Evolutionary conservation across 192 early-diverging fungal species (phyloP).

Genomic region (Entomortierella lignicola): DNA sequence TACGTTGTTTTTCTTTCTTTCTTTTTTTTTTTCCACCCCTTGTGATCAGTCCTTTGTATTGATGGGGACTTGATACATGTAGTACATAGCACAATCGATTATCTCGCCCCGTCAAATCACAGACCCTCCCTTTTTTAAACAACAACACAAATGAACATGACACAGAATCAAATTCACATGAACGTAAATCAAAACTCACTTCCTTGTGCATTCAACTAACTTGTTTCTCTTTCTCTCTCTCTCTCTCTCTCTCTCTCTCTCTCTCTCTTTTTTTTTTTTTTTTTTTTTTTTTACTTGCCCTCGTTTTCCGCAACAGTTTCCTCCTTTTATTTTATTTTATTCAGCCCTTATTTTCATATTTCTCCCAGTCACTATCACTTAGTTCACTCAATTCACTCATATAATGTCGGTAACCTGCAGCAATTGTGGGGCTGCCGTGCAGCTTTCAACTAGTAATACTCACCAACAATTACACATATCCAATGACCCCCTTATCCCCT

Average conservation of each 20-base stretch:
- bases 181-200: too few species aligned
- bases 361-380: neutral
- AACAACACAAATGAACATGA: neutral
- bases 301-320: neutral
- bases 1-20: too few species aligned
- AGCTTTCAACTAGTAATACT: slow-evolving; percentile 16
- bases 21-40: too few species aligned
- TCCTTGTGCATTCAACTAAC: neutral
- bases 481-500: slow-evolving; percentile 46
- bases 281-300: neutral
- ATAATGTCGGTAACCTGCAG: slow-evolving; percentile 45
- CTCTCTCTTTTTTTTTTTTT: neutral
- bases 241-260: neutral
- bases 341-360: neutral
- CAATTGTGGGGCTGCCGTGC: slow-evolving; percentile 50
- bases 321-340: neutral
- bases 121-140: neutral
- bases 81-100: too few species aligned
- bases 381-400: neutral
- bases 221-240: neutral
- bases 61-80: too few species aligned
- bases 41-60: too few species aligned
- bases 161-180: neutral
- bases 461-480: slow-evolving; percentile 23
- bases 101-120: too few species aligned